phyloP scores from a whole-genome alignment of 1,139 yeast species.

The Blastobotrys buckinghamii region DNA sequence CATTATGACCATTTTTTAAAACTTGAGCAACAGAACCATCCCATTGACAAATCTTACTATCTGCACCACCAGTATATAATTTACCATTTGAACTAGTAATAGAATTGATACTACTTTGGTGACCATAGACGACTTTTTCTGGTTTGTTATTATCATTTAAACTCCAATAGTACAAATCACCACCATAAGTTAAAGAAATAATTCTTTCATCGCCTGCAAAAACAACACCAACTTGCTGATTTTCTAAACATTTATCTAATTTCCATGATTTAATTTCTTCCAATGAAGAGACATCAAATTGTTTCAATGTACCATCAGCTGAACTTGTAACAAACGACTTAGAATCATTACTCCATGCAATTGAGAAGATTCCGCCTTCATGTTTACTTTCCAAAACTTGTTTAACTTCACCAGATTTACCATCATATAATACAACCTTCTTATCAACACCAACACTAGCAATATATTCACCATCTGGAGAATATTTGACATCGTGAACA shows the following conservation, averaged over 20 bases:
- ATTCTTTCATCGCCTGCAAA: slow-evolving; percentile 51
- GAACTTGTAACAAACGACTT: slow-evolving; percentile 67
- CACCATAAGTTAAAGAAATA: slow-evolving; percentile 65
- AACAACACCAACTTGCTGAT: slow-evolving; percentile 79
- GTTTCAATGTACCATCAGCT: slow-evolving; percentile 70
- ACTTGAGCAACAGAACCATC: slow-evolving; percentile 24
- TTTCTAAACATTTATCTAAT: slow-evolving; percentile 36
- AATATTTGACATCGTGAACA: slow-evolving; percentile 72
- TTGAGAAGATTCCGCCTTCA: slow-evolving; percentile 73
- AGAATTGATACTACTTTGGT: slow-evolving; percentile 74
- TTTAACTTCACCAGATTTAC: slow-evolving; percentile 73
- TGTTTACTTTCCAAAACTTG: slow-evolving; percentile 50
- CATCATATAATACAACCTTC: slow-evolving; percentile 71
- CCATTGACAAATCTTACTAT: slow-evolving; percentile 72
- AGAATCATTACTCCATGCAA: slow-evolving; percentile 62
- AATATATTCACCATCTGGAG: slow-evolving; percentile 62
- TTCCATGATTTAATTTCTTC: slow-evolving; percentile 27
- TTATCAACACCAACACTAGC: slow-evolving; percentile 90
- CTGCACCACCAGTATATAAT: slow-evolving; percentile 71
- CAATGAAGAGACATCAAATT: slow-evolving; percentile 46
- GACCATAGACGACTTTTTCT: slow-evolving; percentile 55
- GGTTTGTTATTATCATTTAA: slow-evolving; percentile 37
- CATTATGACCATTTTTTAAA: slow-evolving; percentile 20
- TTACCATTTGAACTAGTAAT: slow-evolving; percentile 33
- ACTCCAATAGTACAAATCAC: slow-evolving; percentile 60